A percentile compares a stretch with the other conserved stretches of the same genome.
phyloP scores from a whole-genome alignment of 148 eudicot genomes.

The Linanthus parryae region DNA sequence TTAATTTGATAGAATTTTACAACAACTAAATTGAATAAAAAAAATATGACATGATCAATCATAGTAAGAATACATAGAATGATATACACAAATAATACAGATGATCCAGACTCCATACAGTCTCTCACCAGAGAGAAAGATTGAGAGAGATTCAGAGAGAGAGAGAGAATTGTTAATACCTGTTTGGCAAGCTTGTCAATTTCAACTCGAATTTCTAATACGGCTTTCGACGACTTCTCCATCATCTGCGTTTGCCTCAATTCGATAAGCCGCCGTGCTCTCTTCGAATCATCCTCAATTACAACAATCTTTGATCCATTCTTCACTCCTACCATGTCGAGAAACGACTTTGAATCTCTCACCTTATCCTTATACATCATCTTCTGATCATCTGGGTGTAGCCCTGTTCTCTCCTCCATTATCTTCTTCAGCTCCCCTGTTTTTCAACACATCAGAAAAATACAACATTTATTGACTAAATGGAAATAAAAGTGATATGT shows the following conservation, averaged over 20 bases:
- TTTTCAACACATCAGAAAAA: too few species aligned
- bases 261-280: slow-evolving; percentile 41
- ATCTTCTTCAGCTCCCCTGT: slow-evolving; percentile 81
- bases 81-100: too few species aligned
- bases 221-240: neutral
- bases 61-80: neutral
- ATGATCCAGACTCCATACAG: too few species aligned
- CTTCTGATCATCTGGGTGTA: slow-evolving; percentile 62
- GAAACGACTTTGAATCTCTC: slow-evolving; percentile 60
- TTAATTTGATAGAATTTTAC: too few species aligned
- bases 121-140: neutral
- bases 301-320: slow-evolving; percentile 65
- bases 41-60: too few species aligned
- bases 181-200: neutral
- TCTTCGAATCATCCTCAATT: slow-evolving; percentile 38
- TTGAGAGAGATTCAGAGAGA: too few species aligned
- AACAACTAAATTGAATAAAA: neutral
- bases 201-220: neutral
- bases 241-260: slow-evolving; percentile 8
- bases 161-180: neutral
- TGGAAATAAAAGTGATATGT: too few species aligned
- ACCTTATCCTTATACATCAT: slow-evolving; percentile 62
- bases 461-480: too few species aligned
- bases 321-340: slow-evolving; percentile 61
- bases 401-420: slow-evolving; percentile 44